Conservation (phyloP, 2,329 filamentous ascomycete species). For the Calonectria pteridis region DNA sequence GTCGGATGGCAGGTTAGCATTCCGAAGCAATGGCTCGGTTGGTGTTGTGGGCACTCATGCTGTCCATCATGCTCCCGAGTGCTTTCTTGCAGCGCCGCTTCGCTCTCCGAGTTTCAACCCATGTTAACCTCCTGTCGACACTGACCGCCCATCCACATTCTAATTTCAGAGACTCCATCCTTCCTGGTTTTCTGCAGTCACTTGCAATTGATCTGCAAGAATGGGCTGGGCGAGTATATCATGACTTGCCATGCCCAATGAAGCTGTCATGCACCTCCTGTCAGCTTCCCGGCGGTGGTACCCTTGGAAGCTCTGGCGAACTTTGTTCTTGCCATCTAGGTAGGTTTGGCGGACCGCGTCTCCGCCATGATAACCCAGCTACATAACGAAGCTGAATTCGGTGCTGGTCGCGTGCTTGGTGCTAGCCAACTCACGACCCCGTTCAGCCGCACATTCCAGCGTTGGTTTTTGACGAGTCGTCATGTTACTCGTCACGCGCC, state of each 20-base stretch:
- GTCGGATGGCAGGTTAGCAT: constrained; percentile 37
- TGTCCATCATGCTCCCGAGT: constrained; percentile 11
- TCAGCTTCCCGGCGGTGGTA: background rate
- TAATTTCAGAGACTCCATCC: background rate
- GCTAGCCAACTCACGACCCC: background rate
- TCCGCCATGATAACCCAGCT: background rate
- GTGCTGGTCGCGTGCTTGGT: background rate
- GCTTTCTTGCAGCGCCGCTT: constrained; percentile 33
- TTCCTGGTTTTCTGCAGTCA: background rate
- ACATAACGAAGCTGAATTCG: constrained; percentile 19
- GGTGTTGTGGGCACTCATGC: constrained; percentile 24
- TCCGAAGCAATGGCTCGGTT: constrained; percentile 43
- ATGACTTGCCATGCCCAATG: background rate
- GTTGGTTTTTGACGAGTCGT: background rate
- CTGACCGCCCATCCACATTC: constrained; percentile 16
- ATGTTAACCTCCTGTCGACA: constrained; percentile 15
- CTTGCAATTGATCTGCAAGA: background rate
- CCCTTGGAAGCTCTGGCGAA: background rate
- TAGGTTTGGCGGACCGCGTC: background rate
- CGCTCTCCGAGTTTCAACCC: constrained; percentile 30
- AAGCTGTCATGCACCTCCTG: background rate
- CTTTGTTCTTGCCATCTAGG: background rate
- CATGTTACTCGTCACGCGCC: constrained; percentile 5
- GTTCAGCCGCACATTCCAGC: constrained; percentile 10
- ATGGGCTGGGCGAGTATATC: background rate